phyloP scores from a whole-genome alignment of 192 early-diverging fungal species.

The Backusella australiensis region DNA sequence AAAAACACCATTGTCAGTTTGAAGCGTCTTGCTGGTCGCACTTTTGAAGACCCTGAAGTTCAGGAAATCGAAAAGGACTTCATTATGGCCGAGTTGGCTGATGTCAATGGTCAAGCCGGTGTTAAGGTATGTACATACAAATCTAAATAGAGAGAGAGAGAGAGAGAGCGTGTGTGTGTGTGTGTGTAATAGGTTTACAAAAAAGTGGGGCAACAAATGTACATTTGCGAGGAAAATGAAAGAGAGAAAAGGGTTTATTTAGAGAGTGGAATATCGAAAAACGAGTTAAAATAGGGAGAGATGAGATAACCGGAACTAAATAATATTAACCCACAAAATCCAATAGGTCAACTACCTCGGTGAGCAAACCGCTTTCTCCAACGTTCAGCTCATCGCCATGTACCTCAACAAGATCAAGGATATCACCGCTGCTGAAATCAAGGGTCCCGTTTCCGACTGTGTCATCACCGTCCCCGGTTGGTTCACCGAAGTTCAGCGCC shows the following conservation, averaged over 20 bases:
- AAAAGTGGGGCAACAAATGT: background rate
- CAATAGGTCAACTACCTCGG: constrained; percentile 75
- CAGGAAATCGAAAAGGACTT: constrained; percentile 78
- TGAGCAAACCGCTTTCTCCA: constrained; percentile 76
- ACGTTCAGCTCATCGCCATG: constrained; percentile 91
- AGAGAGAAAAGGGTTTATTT: background rate
- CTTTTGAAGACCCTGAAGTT: constrained; percentile 82
- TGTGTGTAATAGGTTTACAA: background rate
- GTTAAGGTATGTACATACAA: constrained; percentile 50
- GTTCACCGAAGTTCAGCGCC: constrained; percentile 93
- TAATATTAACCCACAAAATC: constrained; percentile 8
- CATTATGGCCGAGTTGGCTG: constrained; percentile 78
- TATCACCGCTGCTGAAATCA: constrained; percentile 80
- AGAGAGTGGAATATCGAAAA: background rate
- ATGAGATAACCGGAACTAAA: background rate
- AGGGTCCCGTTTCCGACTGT: constrained; percentile 82
- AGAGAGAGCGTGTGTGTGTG: background rate
- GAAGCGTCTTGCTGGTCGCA: constrained; percentile 91
- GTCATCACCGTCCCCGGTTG: constrained; percentile 94
- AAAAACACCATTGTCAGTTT: constrained; percentile 90
- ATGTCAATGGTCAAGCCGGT: constrained; percentile 83
- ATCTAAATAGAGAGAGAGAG: background rate
- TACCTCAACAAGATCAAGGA: constrained; percentile 92
- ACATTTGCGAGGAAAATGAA: background rate
- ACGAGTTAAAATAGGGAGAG: background rate